Base-by-base conservation (phyloP, 345 rosid species). In the Cochlearia excelsa region DNA sequence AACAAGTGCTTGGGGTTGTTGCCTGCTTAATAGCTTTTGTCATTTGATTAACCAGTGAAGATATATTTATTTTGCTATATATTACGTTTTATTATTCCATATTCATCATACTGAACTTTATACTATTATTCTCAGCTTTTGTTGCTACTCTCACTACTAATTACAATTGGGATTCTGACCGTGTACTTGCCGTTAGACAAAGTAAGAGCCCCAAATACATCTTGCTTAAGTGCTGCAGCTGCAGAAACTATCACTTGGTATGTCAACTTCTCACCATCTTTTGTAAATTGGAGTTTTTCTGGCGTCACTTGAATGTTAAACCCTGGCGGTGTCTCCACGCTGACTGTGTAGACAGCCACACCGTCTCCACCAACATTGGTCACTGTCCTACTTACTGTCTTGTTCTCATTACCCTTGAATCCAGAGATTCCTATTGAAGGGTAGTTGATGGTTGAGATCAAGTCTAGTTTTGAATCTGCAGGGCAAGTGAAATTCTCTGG, bases 341-440 rank as follows among this genome's bases (percentile, higher is more conserved):
- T 68, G 10, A 55, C 69, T 3, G 64, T 63, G 41, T 87, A 87
- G 26, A 27, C 68, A 31, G 75, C 50, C n/a, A 57, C 59, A n/a
- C 73, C 81, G 31, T 75, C 83, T 68, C 82, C 84, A 7, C 71
- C 91, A 3, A 81, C 90, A 31, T 83, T 86, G 7, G 90, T 86
- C 29, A 82, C 74, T 5, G 86, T 83, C 68, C 93, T 81, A 26
- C 27, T 58, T 29, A 86, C 38, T 26, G 41, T 79, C 76, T 56
- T 78, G 62, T 65, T 71, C 47, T 53, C 61, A 33, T 70, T 80
- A 26, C 58, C 75, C 5, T 57, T 39, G 62, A 86, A 69, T 35
- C 68, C 73, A 27, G 80, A 76, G 50, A 86, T 68, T 1, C 79
- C 74, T n/a, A 92, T 84, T 3, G 93, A 88, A 5, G 95, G 95